Evolutionary conservation across 768 basidiomycete genomes (phyloP), one percentile per base, ranked within the genome.

Genomic region (Rickenella mellea): DNA sequence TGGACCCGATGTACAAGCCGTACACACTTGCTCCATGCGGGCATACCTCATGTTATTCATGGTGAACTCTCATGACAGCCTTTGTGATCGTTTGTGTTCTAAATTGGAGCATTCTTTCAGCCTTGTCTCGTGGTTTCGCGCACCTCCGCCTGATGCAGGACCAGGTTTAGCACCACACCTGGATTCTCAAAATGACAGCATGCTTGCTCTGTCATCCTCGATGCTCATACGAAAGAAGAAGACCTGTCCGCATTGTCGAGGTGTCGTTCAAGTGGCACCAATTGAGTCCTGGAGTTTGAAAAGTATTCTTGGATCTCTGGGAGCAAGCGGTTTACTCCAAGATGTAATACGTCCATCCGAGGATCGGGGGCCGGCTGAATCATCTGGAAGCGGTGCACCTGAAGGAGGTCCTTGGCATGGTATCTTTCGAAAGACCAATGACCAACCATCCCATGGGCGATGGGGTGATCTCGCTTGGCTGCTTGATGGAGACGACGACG

Each of bases 11-110:
- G 56, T 67, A 81, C 56, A 75, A 73, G 48, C 84, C 86, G 0
- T 88, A 75, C 48, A 77, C 83, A 0, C 73, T 86, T 15, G 70
- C 80, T 0, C 83, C 84, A 1, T 88, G 84, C 44, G 84, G 85
- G 4, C 83, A 86, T 47, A 64, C 83, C 37, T 74, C 75, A 3
- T 88, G 84, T 51, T 73, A 86, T 45, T 54, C 60, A 12, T 87
- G 86, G 17, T 33, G 1, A 27, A n/a, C 27, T 21, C 17, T n/a
- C 12, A 10, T 20, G 22, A 19, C 22, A 2, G 14, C 31, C 22
- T 7, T n/a, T 17, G 40, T 33, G 10, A 36, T 41, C 3, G 25
- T 27, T 6, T 49, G 45, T 42, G 45, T 43, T 1, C 44, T 49
- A 33, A 43, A 41, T 9, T 22, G 32, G 25, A 49, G 45, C 37